Evolutionary conservation across 23 red algal genomes (phyloP).

Genomic region (Porphyridium purpureum): DNA sequence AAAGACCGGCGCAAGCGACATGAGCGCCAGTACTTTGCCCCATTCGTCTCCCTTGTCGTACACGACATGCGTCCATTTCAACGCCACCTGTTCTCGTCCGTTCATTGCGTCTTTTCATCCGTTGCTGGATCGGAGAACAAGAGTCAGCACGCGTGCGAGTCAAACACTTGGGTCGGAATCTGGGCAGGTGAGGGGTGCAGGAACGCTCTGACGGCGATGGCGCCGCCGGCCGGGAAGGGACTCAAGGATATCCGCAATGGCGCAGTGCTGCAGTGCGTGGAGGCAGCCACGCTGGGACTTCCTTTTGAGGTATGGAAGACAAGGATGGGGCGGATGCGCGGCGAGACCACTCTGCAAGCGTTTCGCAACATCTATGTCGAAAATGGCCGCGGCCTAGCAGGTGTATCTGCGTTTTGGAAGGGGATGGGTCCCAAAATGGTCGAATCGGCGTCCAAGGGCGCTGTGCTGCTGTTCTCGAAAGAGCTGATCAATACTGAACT

Average conservation of each 20-base stretch:
- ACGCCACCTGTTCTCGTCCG: too few relatives aligned
- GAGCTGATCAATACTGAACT: conserved; percentile 32
- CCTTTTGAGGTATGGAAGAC: conserved; percentile 99
- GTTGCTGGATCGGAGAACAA: too few relatives aligned
- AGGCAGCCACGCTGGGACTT: conserved; percentile 84
- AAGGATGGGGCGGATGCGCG: conserved; percentile 72
- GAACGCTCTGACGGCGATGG: too few relatives aligned
- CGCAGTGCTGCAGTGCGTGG: conserved; percentile 82
- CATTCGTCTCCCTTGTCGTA: too few relatives aligned
- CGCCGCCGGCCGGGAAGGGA: neutral
- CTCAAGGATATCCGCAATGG: conserved; percentile 58
- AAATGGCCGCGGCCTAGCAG: conserved; percentile 23
- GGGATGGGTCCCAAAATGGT: conserved; percentile 83
- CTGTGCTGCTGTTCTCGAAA: conserved; percentile 76
- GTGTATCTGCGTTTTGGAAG: conserved; percentile 62
- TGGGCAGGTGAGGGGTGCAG: too few relatives aligned
- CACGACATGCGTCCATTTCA: too few relatives aligned
- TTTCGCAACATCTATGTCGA: conserved; percentile 48
- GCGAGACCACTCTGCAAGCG: conserved; percentile 42
- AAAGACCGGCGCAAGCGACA: too few relatives aligned
- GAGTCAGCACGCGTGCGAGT: too few relatives aligned
- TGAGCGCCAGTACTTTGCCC: too few relatives aligned
- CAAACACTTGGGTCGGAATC: too few relatives aligned
- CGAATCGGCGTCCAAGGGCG: conserved; percentile 76
- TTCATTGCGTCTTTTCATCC: too few relatives aligned